These are phyloP conservation scores for Ganoderma lingzhi DNA, from an alignment of 1,284 basidiomycete genomes.

Conservation along the genomic window DNA sequence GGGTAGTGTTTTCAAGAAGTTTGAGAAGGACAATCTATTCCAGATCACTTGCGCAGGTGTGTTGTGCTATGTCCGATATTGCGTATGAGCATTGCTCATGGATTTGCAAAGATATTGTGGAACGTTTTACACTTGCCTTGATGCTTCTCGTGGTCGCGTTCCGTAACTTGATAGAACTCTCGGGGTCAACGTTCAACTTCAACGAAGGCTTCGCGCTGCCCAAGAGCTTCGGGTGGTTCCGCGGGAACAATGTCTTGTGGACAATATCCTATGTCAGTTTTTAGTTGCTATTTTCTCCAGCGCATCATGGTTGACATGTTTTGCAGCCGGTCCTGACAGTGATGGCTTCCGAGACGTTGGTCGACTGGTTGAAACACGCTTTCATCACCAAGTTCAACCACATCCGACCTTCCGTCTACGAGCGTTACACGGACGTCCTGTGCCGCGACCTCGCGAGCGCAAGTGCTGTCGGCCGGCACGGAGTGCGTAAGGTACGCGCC, in stretches of 20 bases:
- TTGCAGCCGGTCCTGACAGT: constrained; percentile 90
- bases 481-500: constrained; percentile 69
- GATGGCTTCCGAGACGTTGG: constrained; percentile 90
- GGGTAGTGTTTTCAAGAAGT: constrained; percentile 99
- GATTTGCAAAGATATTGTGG: constrained; percentile 85
- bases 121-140: constrained; percentile 92
- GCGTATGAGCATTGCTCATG: not conserved
- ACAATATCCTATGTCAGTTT: constrained; percentile 85
- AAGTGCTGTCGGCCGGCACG: constrained; percentile 72
- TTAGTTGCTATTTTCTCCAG: too few species aligned
- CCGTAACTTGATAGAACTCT: constrained; percentile 95
- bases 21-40: constrained; percentile 99
- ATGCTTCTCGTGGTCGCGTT: constrained; percentile 95
- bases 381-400: constrained; percentile 99
- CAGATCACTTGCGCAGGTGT: constrained; percentile 96
- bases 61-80: not conserved
- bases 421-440: constrained; percentile 94
- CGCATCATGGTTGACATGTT: not conserved
- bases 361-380: constrained; percentile 99
- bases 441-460: constrained; percentile 93
- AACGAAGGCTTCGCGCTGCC: constrained; percentile 77
- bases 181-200: constrained; percentile 87
- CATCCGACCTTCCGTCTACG: constrained; percentile 95
- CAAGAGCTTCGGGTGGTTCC: constrained; percentile 86
- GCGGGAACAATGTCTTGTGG: constrained; percentile 82